Conservation (phyloP, 176 grass and related monocot species). For the Oryza longistaminata region DNA sequence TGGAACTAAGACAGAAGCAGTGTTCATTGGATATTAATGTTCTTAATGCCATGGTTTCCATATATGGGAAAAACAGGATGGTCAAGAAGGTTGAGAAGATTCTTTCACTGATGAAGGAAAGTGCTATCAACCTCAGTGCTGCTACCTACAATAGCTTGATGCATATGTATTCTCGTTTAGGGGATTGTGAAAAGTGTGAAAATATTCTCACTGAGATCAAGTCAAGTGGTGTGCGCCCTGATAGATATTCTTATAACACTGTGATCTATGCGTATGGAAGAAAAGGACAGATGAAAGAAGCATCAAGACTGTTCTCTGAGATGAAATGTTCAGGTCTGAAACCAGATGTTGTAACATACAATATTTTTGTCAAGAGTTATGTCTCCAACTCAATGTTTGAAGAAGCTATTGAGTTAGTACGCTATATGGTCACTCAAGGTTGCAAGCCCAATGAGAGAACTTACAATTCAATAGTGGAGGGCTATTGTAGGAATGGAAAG, state of each 20-base stretch:
- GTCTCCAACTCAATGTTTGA: slow-evolving; percentile 71
- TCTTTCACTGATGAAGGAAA: slow-evolving; percentile 68
- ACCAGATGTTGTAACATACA: slow-evolving; percentile 89
- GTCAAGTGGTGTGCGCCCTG: slow-evolving; percentile 63
- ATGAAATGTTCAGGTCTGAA: slow-evolving; percentile 68
- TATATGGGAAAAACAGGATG: slow-evolving; percentile 84
- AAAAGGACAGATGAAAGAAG: slow-evolving; percentile 75
- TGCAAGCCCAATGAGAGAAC: slow-evolving; percentile 88
- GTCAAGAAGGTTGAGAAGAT: slow-evolving; percentile 75
- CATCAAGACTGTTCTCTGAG: slow-evolving; percentile 76
- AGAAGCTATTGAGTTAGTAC: slow-evolving; percentile 75
- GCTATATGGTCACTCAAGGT: slow-evolving; percentile 65
- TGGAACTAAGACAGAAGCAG: slow-evolving; percentile 57
- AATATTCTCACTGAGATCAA: slow-evolving; percentile 71
- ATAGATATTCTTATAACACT: slow-evolving; percentile 95
- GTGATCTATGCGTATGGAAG: slow-evolving; percentile 91
- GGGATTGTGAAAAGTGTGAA: slow-evolving; percentile 81
- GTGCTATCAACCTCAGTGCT: slow-evolving; percentile 61
- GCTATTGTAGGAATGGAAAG: slow-evolving; percentile 60
- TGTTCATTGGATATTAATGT: slow-evolving; percentile 80
- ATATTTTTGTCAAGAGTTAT: slow-evolving; percentile 91
- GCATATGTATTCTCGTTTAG: slow-evolving; percentile 88
- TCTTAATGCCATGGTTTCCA: slow-evolving; percentile 84
- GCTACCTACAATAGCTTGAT: slow-evolving; percentile 87
- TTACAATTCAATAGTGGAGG: slow-evolving; percentile 69